These are phyloP conservation scores for Boletus tomentosulus DNA, from an alignment of 768 basidiomycete species.

Conservation along the genomic window DNA sequence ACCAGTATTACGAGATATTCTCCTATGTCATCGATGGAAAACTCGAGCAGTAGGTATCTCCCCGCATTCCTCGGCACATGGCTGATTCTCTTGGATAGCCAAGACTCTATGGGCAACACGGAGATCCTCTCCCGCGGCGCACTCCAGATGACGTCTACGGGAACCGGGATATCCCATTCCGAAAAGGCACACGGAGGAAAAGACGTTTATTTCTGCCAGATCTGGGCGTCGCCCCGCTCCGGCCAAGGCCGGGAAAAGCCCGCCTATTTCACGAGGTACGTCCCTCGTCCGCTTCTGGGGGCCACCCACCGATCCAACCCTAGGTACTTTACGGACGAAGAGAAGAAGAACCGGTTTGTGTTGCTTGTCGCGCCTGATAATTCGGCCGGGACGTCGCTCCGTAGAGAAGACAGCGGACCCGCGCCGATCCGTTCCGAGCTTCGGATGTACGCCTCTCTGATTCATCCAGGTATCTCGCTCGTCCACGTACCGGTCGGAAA, in stretches of 20 bases:
- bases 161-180: constrained; percentile 87
- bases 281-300: background rate
- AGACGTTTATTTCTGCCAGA: constrained; percentile 61
- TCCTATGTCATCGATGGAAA: constrained; percentile 78
- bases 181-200: constrained; percentile 52
- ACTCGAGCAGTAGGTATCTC: constrained; percentile 66
- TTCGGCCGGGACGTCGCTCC: constrained; percentile 50
- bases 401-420: constrained; percentile 70
- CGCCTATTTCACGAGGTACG: constrained; percentile 76
- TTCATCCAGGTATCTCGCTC: constrained; percentile 54
- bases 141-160: constrained; percentile 87
- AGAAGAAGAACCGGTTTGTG: constrained; percentile 72
- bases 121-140: constrained; percentile 89
- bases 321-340: constrained; percentile 73
- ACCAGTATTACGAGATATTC: constrained; percentile 89
- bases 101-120: constrained; percentile 88
- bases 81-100: constrained; percentile 38
- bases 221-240: constrained; percentile 55
- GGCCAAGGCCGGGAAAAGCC: constrained; percentile 39
- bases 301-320: background rate
- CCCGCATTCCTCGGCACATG: background rate
- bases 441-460: constrained; percentile 69
- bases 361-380: constrained; percentile 73
- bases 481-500: constrained; percentile 42
- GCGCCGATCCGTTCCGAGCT: constrained; percentile 74